Percentiles rank a stretch among this genome's conserved stretches.
Evolutionary conservation across 352 stramenopile species (phyloP).

Genomic region (Pythium coloratum): DNA sequence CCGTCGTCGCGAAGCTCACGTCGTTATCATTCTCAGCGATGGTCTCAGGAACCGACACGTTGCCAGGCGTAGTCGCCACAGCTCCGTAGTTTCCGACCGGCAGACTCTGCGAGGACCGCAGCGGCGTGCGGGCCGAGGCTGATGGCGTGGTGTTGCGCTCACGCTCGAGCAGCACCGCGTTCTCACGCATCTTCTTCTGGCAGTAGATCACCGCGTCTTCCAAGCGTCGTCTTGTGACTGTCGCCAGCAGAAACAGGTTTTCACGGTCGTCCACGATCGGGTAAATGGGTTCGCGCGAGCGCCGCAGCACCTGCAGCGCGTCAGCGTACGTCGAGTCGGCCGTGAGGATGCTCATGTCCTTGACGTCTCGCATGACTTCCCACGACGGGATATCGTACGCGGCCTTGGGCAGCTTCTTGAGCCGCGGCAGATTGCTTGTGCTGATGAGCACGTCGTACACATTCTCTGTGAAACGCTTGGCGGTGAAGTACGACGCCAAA

Average conservation of each 20-base stretch:
- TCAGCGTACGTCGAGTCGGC: slow-evolving; percentile 74
- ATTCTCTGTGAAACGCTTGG: slow-evolving; percentile 89
- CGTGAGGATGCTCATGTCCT: slow-evolving; percentile 60
- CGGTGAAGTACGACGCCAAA: slow-evolving; percentile 89
- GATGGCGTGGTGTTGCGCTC: background rate
- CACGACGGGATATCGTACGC: slow-evolving; percentile 82
- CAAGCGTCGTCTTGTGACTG: slow-evolving; percentile 60
- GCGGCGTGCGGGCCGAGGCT: slow-evolving; percentile 7
- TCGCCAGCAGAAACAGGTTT: slow-evolving; percentile 63
- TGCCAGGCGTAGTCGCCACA: too few species aligned
- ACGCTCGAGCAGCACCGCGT: slow-evolving; percentile 10
- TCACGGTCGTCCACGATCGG: slow-evolving; percentile 70
- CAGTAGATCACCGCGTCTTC: slow-evolving; percentile 60
- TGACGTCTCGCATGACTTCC: slow-evolving; percentile 83
- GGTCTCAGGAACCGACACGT: background rate
- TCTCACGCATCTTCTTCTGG: slow-evolving; percentile 33
- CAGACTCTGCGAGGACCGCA: slow-evolving; percentile 5
- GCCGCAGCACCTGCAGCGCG: slow-evolving; percentile 45
- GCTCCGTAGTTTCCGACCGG: slow-evolving; percentile 13
- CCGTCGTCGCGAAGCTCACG: background rate
- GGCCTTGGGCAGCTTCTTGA: slow-evolving; percentile 83
- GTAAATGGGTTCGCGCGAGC: slow-evolving; percentile 64
- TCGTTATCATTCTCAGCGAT: background rate
- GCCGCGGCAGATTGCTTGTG: slow-evolving; percentile 69
- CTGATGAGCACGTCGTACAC: slow-evolving; percentile 91